Percentiles rank a stretch among this genome's conserved stretches.
These are phyloP conservation scores for Terana coerulea DNA, from an alignment of 768 basidiomycete genomes.

Conservation along the genomic window DNA sequence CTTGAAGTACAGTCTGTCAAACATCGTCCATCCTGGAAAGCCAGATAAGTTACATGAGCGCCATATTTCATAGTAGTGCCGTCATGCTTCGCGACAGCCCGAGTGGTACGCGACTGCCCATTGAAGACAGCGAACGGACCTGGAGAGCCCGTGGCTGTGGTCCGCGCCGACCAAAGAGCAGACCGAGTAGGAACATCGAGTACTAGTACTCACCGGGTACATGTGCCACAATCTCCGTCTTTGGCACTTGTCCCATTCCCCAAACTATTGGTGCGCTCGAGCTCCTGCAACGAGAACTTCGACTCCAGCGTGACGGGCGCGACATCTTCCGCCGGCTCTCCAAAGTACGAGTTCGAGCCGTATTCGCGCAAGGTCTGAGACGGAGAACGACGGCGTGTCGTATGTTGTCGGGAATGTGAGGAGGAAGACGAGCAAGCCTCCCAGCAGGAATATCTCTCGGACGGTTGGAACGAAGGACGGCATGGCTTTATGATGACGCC, in stretches of 20 bases:
- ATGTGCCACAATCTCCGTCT: conserved; percentile 70
- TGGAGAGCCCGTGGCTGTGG: no score
- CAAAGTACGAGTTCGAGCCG: conserved; percentile 8
- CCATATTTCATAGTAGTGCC: no score
- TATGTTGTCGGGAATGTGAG: conserved; percentile 18
- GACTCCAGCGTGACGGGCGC: conserved; percentile 19
- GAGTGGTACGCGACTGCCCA: no score
- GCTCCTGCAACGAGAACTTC: conserved; percentile 22
- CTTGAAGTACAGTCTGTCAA: conserved; percentile 76
- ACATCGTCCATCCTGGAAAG: conserved; percentile 82
- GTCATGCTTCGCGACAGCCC: no score
- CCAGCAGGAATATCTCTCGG: conserved; percentile 27
- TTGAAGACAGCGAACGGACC: no score
- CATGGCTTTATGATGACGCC: no score
- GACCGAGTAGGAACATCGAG: no score
- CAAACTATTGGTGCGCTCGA: conserved; percentile 23
- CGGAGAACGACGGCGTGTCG: background rate
- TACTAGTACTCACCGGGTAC: conserved; percentile 23
- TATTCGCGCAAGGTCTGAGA: conserved; percentile 10
- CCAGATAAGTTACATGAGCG: no score
- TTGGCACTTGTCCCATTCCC: conserved; percentile 37
- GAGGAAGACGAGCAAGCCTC: conserved; percentile 25
- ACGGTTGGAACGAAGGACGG: conserved; percentile 26
- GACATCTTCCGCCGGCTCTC: conserved; percentile 9
- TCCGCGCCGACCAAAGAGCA: no score